Base-by-base conservation (phyloP, 768 basidiomycete species). In the Leccinum truebloodii region DNA sequence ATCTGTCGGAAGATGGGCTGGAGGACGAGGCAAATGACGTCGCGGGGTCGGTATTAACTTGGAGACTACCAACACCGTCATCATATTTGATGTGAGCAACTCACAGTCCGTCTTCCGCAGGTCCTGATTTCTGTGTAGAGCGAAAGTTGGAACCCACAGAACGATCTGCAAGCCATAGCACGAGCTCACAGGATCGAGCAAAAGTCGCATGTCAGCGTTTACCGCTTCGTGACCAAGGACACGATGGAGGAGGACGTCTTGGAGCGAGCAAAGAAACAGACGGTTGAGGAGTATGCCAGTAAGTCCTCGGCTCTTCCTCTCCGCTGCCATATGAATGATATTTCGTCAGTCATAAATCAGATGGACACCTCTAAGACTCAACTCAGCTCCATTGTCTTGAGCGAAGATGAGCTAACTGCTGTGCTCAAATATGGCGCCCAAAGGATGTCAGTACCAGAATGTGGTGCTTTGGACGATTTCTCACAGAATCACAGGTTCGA, bases 221-320 rank as follows among this genome's bases (percentile, higher is more conserved):
- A 98, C 75, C 89, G 95, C 28, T 95, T 98, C 73, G 94, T 99
- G 69, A 95, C 94, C 71, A 98, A 98, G 77, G 97, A 98, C 69
- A 98, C 96, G 20, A 97, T 98, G 87, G 97, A 98, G 76, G 97
- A 98, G 77, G 97, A 98, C 70, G 91, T 98, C 20, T 84, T 99
- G 51, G 96, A 99, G 78, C 85, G 96, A 55, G 97, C 97, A 12
- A 95, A 95, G 83, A 93, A 94, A 81, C 98, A 99, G 81, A 98
- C 98, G 97, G 94, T 98, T 50, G 80, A 98, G 63, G 97, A 99
- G 75, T 97, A 98, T 80, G 97, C 97, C 51, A 98, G 95, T 98
- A 75, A 72, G 95, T 90, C 54, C 60, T 55, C 58, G 50, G 13
- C 28, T 16, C 35, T 71, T 68, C 46, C 66, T 67, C 46, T 62